Conservation (phyloP, 1,284 basidiomycete species). For the Phaffia rhodozyma region DNA sequence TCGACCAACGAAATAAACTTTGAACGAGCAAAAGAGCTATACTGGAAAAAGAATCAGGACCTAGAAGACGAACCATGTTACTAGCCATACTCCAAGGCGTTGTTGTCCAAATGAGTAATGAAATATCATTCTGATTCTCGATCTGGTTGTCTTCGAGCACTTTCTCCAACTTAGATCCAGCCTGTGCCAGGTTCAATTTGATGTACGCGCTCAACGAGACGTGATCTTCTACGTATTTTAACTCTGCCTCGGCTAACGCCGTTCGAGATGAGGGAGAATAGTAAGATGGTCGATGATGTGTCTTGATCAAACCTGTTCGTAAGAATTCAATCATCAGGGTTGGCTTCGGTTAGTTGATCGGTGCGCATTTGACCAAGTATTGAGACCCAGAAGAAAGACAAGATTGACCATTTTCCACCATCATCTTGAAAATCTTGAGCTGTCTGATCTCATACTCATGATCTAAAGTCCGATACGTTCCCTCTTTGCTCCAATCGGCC, state of each 20-base stretch:
- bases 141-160: constrained; percentile 20
- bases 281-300: constrained; percentile 80
- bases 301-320: constrained; percentile 59
- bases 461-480: constrained; percentile 85
- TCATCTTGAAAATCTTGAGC: constrained; percentile 69
- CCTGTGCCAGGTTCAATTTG: constrained; percentile 47
- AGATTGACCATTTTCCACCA: constrained; percentile 65
- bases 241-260: constrained; percentile 88
- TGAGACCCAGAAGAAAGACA: not conserved
- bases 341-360: not conserved
- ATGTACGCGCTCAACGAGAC: constrained; percentile 81
- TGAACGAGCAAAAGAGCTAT: not conserved
- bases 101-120: constrained; percentile 90
- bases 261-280: constrained; percentile 92
- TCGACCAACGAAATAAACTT: not conserved
- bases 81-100: constrained; percentile 95
- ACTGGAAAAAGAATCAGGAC: not conserved
- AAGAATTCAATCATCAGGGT: not conserved
- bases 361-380: no score
- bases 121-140: constrained; percentile 32
- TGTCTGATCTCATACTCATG: constrained; percentile 80
- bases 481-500: constrained; percentile 71
- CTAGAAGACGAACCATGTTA: constrained; percentile 59
- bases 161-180: constrained; percentile 24
- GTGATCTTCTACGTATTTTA: constrained; percentile 82